Conservation (phyloP, 2,329 filamentous ascomycete genomes). For the Trichophyton mentagrophytes region DNA sequence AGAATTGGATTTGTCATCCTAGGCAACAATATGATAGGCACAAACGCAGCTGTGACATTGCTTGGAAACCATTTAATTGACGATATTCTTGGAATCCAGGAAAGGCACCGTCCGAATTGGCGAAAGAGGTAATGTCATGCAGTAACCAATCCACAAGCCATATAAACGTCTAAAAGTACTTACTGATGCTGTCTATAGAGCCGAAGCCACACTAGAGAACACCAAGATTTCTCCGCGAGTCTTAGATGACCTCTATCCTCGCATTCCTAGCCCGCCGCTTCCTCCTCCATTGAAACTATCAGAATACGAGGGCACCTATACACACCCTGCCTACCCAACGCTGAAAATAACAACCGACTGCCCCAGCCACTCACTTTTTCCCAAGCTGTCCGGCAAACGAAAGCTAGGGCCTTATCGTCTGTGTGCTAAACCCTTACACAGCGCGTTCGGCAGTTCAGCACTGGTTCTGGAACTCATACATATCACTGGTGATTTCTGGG, state of each 20-base stretch:
- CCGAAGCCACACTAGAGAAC: slow-evolving; percentile 2
- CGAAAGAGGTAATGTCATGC: slow-evolving; percentile 19
- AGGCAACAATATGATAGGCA: slow-evolving; percentile 33
- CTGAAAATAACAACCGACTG: slow-evolving; percentile 6
- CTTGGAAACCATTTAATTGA: slow-evolving; percentile 32
- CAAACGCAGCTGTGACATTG: slow-evolving; percentile 20
- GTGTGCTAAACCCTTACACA: slow-evolving; percentile 6
- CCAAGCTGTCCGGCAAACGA: not conserved
- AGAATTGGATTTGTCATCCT: slow-evolving; percentile 32
- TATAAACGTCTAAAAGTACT: not conserved
- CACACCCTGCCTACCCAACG: slow-evolving; percentile 8
- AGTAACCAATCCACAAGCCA: not conserved
- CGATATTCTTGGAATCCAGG: slow-evolving; percentile 27
- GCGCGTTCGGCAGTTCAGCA: slow-evolving; percentile 5
- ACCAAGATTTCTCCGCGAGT: slow-evolving; percentile 7
- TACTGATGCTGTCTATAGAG: not conserved
- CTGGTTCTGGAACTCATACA: slow-evolving; percentile 6
- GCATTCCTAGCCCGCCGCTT: slow-evolving; percentile 8
- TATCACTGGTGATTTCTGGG: slow-evolving; percentile 9
- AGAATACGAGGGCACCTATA: slow-evolving; percentile 5
- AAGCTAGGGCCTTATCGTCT: slow-evolving; percentile 2
- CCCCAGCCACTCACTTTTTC: slow-evolving; percentile 4
- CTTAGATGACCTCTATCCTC: slow-evolving; percentile 10
- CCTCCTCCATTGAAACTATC: slow-evolving; percentile 6
- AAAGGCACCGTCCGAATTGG: slow-evolving; percentile 28